A percentile compares a stretch with the other conserved stretches of the same genome.
These are phyloP conservation scores for Pezicula radicicola DNA, from an alignment of 2,329 filamentous ascomycete genomes.

Conservation along the genomic window DNA sequence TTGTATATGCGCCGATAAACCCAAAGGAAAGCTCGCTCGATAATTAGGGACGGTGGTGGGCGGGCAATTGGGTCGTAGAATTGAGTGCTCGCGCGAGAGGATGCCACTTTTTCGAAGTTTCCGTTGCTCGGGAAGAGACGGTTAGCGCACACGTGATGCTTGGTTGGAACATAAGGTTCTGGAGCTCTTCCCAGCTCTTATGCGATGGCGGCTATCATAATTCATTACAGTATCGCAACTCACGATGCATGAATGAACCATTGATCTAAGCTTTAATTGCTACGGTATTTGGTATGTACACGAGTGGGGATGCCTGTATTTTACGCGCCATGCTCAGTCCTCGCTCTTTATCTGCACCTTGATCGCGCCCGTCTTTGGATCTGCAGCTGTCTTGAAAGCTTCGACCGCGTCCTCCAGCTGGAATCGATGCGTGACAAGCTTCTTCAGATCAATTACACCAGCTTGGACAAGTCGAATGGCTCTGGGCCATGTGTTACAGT, in stretches of 20 bases:
- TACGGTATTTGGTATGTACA: background rate
- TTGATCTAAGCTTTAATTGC: background rate
- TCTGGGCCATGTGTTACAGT: conserved; percentile 92
- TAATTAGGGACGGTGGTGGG: conserved; percentile 14
- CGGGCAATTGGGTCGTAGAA: conserved; percentile 22
- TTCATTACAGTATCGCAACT: background rate
- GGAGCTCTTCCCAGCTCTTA: conserved; percentile 1
- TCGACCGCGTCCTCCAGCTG: conserved; percentile 80
- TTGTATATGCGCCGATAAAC: conserved; percentile 14
- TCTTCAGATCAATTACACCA: conserved; percentile 76
- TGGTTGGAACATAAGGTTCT: conserved; percentile 3
- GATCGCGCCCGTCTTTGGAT: conserved; percentile 91
- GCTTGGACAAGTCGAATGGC: conserved; percentile 86
- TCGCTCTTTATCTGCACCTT: conserved; percentile 89
- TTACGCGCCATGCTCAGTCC: conserved; percentile 12
- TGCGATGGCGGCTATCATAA: too few relatives aligned
- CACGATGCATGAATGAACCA: background rate
- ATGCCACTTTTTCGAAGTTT: conserved; percentile 15
- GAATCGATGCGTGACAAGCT: conserved; percentile 86
- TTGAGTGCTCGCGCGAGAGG: conserved; percentile 15
- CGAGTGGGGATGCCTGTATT: background rate
- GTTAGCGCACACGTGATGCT: background rate
- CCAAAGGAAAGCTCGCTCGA: conserved; percentile 13
- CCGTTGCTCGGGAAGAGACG: conserved; percentile 17
- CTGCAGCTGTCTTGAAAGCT: conserved; percentile 84